Evolutionary conservation across 352 stramenopile genomes (phyloP), one percentile per base, ranked within the genome.

Genomic region (Pythium rhizo-oryzae): DNA sequence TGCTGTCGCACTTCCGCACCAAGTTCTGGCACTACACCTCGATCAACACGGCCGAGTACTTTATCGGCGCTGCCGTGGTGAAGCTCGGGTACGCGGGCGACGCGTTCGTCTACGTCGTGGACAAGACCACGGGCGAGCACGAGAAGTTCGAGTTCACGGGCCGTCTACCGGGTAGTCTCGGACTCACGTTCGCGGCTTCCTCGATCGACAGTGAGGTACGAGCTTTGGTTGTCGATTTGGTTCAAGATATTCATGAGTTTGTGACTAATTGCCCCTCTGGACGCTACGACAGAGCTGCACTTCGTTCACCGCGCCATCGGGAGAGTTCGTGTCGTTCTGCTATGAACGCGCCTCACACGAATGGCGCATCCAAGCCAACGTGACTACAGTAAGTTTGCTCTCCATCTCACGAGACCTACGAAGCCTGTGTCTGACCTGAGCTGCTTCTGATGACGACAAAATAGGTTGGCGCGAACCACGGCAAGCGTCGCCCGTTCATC

Each of bases 1-100:
- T 69, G 0, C 25, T 64, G 16, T 59, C 57, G 18, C 25, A 60
- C 9, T 73, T 83, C 33, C 50, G 49, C 25, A 82, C 63, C 49
- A 85, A 85, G 67, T 62, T 59, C 25, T 85, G 78, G 78, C 75
- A 85, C 69, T 85, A 82, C 65, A 67, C 57, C 25, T 82, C 74
- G 19, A 47, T 83, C 35, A 70, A 82, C 67, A 81, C 78, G 24
- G 23, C 30, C 0, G 15, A 73, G 12, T 80, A 69, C 53, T 85
- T 85, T 49, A 62, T 85, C 33, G 78, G 70, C 25, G 67, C 76
- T 24, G 75, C 78, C 4, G 54, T 85, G 46, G 74, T 83, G 44
- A 76, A 78, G 69, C 57, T 85, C n/a, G 72, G 77, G 5, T 85
- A 85, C 57, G 72, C 71, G 19, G 70, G 65, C 43, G 71, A 81